Conservation (phyloP, 345 rosid genomes). For the Cardamine occulta region DNA sequence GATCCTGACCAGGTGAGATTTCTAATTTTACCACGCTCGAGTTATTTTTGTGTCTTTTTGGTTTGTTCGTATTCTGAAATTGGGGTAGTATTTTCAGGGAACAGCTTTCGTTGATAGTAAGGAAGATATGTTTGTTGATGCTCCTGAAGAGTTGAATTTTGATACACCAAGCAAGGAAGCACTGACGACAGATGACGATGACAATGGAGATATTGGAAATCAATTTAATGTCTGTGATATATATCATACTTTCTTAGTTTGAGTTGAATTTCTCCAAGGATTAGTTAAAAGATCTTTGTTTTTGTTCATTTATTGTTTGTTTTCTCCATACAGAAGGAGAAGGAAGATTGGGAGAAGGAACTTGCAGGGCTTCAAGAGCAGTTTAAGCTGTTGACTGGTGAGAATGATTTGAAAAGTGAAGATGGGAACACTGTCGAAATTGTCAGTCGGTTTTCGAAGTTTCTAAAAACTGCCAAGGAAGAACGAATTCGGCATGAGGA, state of each 20-base stretch:
- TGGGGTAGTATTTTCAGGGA: slow-evolving; percentile 14
- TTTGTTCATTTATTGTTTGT: slow-evolving; percentile 30
- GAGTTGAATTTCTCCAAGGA: not conserved
- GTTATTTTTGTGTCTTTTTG: not conserved
- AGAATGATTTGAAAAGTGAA: slow-evolving; percentile 34
- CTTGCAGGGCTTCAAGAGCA: slow-evolving; percentile 49
- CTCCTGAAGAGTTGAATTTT: slow-evolving; percentile 67
- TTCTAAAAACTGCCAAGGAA: slow-evolving; percentile 49
- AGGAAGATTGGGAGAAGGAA: slow-evolving; percentile 51
- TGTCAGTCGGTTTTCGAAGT: slow-evolving; percentile 55
- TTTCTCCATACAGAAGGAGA: slow-evolving; percentile 56
- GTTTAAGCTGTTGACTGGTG: slow-evolving; percentile 49
- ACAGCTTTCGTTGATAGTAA: slow-evolving; percentile 57
- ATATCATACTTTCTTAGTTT: not conserved
- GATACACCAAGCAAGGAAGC: slow-evolving; percentile 55
- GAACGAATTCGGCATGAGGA: slow-evolving; percentile 52
- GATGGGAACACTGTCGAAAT: slow-evolving; percentile 46
- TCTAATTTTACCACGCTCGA: not conserved
- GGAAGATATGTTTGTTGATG: slow-evolving; percentile 94
- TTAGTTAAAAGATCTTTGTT: not conserved
- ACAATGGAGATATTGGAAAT: slow-evolving; percentile 41
- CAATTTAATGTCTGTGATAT: slow-evolving; percentile 50
- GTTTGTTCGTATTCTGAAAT: slow-evolving; percentile 8
- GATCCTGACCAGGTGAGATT: slow-evolving; percentile 45
- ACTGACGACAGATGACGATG: slow-evolving; percentile 46